Percentiles rank a stretch among this genome's conserved stretches.
These are phyloP conservation scores for Glycine soja DNA, from an alignment of 306 rosid species.

Conservation along the genomic window DNA sequence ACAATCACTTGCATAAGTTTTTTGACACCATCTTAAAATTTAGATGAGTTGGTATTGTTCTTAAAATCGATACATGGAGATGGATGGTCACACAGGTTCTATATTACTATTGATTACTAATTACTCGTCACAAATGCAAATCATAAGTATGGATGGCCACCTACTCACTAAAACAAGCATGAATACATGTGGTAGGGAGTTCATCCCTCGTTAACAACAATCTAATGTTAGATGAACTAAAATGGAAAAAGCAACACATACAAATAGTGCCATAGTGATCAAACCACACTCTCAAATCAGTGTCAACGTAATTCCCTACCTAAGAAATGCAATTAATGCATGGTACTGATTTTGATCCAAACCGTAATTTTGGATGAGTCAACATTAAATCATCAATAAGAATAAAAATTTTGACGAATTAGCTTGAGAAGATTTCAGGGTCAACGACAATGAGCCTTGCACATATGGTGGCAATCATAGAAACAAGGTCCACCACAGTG, in stretches of 20 bases:
- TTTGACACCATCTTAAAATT: no score
- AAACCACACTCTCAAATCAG: slow-evolving; percentile 5
- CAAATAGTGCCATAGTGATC: background rate
- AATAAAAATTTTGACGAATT: background rate
- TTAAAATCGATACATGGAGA: no score
- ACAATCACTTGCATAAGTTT: no score
- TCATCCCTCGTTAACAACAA: background rate
- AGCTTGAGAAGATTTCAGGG: slow-evolving; percentile 25
- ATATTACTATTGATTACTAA: no score
- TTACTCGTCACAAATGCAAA: no score
- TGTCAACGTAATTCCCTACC: slow-evolving; percentile 6
- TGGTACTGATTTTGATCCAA: background rate
- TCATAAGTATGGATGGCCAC: no score
- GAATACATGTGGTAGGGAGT: background rate
- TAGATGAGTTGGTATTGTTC: no score
- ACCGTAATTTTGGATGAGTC: background rate
- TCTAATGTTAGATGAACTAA: background rate
- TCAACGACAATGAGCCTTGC: slow-evolving; percentile 84
- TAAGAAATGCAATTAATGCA: background rate
- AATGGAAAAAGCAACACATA: background rate
- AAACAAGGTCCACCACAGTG: slow-evolving; percentile 94
- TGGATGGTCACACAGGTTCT: no score
- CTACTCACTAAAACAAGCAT: background rate
- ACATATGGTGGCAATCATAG: slow-evolving; percentile 81
- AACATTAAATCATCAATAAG: background rate